Evolutionary conservation across 192 early-diverging fungal genomes (phyloP).

Genomic region (Coemansia sp.): DNA sequence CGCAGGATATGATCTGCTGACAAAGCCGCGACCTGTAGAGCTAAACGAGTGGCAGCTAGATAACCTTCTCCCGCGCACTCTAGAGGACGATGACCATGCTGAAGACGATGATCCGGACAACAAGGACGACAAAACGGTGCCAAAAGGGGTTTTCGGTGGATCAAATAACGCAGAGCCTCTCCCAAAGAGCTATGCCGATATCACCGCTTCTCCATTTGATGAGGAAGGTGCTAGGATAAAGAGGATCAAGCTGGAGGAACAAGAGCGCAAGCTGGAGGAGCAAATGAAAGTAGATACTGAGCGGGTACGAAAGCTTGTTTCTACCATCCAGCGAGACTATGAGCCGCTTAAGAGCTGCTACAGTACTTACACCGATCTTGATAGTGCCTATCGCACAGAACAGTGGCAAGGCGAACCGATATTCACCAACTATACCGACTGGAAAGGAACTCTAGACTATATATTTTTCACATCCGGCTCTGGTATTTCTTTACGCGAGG

Average conservation of each 20-base stretch:
- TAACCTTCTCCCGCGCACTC: slow-evolving; percentile 37
- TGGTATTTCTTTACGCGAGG: slow-evolving; percentile 16
- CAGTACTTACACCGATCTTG: slow-evolving; percentile 40
- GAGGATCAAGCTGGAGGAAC: slow-evolving; percentile 26
- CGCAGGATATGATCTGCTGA: slow-evolving; percentile 59
- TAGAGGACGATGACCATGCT: neutral
- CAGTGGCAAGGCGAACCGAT: slow-evolving; percentile 55
- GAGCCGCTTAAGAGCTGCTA: slow-evolving; percentile 43
- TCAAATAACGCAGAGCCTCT: neutral
- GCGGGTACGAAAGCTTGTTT: slow-evolving; percentile 26
- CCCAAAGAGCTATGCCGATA: slow-evolving; percentile 31
- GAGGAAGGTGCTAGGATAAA: slow-evolving; percentile 11
- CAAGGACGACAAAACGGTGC: neutral
- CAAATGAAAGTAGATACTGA: slow-evolving; percentile 26
- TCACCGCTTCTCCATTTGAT: slow-evolving; percentile 14
- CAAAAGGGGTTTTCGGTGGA: neutral
- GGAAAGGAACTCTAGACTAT: slow-evolving; percentile 56
- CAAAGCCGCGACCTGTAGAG: slow-evolving; percentile 49
- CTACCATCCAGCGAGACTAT: slow-evolving; percentile 18
- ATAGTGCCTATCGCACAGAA: slow-evolving; percentile 36
- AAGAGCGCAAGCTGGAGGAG: slow-evolving; percentile 26
- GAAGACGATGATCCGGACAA: slow-evolving; percentile 4
- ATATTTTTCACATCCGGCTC: slow-evolving; percentile 33
- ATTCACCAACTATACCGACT: slow-evolving; percentile 50
- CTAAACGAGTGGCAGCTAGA: slow-evolving; percentile 53